A percentile compares a stretch with the other conserved stretches of the same genome.
phyloP scores from a whole-genome alignment of 768 basidiomycete genomes.

The Fistulinella prunicolor region DNA sequence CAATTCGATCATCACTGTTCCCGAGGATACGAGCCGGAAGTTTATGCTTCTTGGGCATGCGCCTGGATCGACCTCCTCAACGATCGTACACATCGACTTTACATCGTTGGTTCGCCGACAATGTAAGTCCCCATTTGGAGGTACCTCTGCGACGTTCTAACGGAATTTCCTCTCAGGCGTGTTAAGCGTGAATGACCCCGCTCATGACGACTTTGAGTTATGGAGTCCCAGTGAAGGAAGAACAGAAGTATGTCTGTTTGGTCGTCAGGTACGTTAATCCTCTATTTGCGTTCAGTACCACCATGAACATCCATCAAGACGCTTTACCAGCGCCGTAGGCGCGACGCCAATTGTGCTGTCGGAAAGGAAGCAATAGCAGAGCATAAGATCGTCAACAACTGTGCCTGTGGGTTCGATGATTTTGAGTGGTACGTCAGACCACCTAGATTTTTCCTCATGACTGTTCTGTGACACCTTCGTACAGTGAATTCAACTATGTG shows the following conservation, averaged over 20 bases:
- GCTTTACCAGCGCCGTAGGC: constrained; percentile 84
- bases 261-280: constrained; percentile 64
- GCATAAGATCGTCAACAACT: constrained; percentile 61
- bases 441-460: background rate
- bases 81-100: constrained; percentile 87
- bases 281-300: background rate
- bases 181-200: constrained; percentile 66
- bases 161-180: constrained; percentile 46
- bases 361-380: constrained; percentile 60
- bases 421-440: constrained; percentile 84
- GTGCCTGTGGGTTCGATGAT: constrained; percentile 68
- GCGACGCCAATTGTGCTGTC: constrained; percentile 79
- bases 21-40: constrained; percentile 83
- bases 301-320: constrained; percentile 46
- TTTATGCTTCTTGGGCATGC: constrained; percentile 81
- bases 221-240: constrained; percentile 95
- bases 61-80: constrained; percentile 40
- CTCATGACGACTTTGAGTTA: constrained; percentile 90
- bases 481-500: constrained; percentile 89
- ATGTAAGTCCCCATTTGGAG: constrained; percentile 54
- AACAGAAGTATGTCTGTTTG: constrained; percentile 87
- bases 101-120: constrained; percentile 65
- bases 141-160: constrained; percentile 1
- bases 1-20: constrained; percentile 78
- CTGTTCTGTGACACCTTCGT: background rate